Evolutionary conservation across 257 asterid species (phyloP).

Genomic region (Solanum pinnatisectum): DNA sequence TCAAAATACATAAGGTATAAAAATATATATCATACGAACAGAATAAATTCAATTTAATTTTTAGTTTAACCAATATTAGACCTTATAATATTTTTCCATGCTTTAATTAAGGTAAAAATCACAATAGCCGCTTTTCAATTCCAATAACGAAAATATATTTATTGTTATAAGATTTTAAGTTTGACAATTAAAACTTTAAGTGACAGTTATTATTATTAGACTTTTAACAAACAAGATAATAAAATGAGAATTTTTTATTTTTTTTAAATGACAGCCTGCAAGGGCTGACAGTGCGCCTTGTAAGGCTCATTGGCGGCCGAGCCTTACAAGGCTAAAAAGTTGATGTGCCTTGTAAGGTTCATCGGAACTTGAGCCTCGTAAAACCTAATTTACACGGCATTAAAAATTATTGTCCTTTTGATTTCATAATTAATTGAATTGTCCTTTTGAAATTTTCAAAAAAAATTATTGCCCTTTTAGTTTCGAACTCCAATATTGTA

Average conservation of each 20-base stretch:
- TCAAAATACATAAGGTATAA: neutral
- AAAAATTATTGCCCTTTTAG: accelerated
- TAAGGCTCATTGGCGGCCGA: too few species aligned
- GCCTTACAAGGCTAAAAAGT: too few species aligned
- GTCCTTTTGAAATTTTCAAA: accelerated
- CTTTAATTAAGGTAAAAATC: neutral
- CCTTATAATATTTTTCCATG: neutral
- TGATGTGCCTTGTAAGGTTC: too few species aligned
- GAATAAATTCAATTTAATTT: neutral
- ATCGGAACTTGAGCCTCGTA: too few species aligned
- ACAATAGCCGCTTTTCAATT: neutral
- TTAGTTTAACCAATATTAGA: neutral
- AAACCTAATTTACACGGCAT: too few species aligned
- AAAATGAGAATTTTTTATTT: too few species aligned
- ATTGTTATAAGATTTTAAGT: neutral
- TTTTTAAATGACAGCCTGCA: too few species aligned
- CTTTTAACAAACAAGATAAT: too few species aligned
- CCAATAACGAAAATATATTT: neutral
- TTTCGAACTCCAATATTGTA: too few species aligned
- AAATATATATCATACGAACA: neutral
- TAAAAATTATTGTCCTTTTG: too few species aligned
- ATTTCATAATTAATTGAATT: too few species aligned
- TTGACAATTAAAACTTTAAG: neutral
- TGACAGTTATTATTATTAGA: neutral
- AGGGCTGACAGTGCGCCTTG: too few species aligned